Evolutionary conservation across 2,329 filamentous ascomycete species (phyloP).

Genomic region (Grosmannia serpens): DNA sequence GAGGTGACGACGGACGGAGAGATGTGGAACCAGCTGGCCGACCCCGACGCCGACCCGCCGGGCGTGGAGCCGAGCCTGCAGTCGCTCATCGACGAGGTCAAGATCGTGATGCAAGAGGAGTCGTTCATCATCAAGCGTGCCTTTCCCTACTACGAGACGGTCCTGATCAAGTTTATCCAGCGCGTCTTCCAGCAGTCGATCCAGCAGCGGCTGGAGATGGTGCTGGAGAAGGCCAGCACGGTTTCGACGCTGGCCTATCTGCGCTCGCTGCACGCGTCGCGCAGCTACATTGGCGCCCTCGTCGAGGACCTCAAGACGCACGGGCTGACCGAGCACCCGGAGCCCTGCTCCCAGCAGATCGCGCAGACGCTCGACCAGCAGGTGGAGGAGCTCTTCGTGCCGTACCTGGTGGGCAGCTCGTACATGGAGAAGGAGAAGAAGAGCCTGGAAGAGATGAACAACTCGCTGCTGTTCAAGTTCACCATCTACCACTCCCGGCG

Average conservation of each 20-base stretch:
- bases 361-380: slow-evolving; percentile 63
- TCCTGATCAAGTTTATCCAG: slow-evolving; percentile 85
- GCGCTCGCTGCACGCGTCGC: slow-evolving; percentile 78
- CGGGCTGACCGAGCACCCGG: slow-evolving; percentile 88
- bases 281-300: slow-evolving; percentile 74
- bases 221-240: slow-evolving; percentile 85
- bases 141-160: slow-evolving; percentile 92
- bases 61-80: slow-evolving; percentile 87
- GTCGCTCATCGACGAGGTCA: slow-evolving; percentile 86
- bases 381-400: slow-evolving; percentile 66
- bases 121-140: slow-evolving; percentile 93
- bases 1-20: slow-evolving; percentile 66
- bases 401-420: slow-evolving; percentile 56
- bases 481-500: slow-evolving; percentile 84
- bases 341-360: slow-evolving; percentile 78
- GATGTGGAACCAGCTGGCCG: slow-evolving; percentile 83
- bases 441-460: slow-evolving; percentile 71
- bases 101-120: slow-evolving; percentile 91
- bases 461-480: slow-evolving; percentile 89
- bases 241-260: slow-evolving; percentile 89
- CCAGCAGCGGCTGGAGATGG: slow-evolving; percentile 89
- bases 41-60: slow-evolving; percentile 85
- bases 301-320: slow-evolving; percentile 92
- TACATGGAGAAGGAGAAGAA: slow-evolving; percentile 60
- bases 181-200: slow-evolving; percentile 96